A percentile compares a stretch with the other conserved stretches of the same genome.
These are phyloP conservation scores for Irpex lacteus DNA, from an alignment of 1,284 basidiomycete genomes.

Conservation along the genomic window DNA sequence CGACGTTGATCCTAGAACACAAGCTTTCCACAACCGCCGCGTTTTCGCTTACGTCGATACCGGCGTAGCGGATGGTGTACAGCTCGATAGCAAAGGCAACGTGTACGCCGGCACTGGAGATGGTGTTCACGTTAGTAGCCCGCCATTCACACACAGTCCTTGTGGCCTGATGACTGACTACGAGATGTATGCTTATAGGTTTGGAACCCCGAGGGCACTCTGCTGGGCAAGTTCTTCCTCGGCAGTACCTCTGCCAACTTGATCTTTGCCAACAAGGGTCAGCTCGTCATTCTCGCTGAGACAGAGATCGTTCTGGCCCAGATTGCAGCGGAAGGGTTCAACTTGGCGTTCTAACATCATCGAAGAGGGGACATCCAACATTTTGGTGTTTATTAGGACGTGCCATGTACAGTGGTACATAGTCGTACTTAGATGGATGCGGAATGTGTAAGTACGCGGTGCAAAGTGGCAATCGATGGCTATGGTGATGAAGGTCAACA, in stretches of 20 bases:
- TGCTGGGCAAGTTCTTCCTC: conserved; percentile 76
- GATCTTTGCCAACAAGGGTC: conserved; percentile 62
- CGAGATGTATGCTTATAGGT: conserved; percentile 37
- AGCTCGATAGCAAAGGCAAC: conserved; percentile 61
- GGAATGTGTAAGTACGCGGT: too few relatives aligned
- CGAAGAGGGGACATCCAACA: neutral
- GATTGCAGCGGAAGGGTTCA: conserved; percentile 41
- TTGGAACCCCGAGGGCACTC: conserved; percentile 58
- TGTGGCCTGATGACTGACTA: neutral
- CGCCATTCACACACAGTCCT: conserved; percentile 7
- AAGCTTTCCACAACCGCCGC: conserved; percentile 59
- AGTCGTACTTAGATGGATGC: neutral
- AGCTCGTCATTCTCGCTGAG: conserved; percentile 68
- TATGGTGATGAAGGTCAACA: too few relatives aligned
- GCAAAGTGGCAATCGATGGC: too few relatives aligned
- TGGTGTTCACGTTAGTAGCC: conserved; percentile 55
- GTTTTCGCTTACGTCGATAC: conserved; percentile 71
- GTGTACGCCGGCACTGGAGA: conserved; percentile 71
- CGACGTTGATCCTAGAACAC: conserved; percentile 62
- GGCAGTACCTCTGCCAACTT: conserved; percentile 60
- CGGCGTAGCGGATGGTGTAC: conserved; percentile 62
- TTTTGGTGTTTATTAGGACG: neutral
- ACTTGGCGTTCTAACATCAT: conserved; percentile 25
- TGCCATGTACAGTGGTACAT: neutral
- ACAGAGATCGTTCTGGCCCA: conserved; percentile 63